Base-by-base conservation (phyloP, 352 stramenopile species). In the Phytophthora aleatoria region DNA sequence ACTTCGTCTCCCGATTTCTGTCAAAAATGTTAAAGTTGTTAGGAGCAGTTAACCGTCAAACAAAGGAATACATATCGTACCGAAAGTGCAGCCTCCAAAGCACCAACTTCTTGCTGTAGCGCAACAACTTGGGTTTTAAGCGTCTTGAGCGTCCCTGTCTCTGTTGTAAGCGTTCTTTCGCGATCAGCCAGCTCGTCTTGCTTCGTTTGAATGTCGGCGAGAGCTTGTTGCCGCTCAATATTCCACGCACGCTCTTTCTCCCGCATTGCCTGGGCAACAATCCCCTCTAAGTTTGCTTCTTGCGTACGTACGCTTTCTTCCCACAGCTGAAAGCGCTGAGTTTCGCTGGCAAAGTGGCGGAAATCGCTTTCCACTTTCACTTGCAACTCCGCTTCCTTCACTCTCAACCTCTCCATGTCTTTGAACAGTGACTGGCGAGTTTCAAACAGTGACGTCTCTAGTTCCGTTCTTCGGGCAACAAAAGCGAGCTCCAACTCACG, bases 391-490 rank as follows among this genome's bases (percentile, higher is more conserved):
- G 79, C 71, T 33, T 87, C 67, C 49, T 86, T 85, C 4, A 76
- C 67, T 5, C 80, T 74, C 1, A 88, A 64, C 39, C 77, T 76
- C 50, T 92, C 84, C 61, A 88, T 79, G 13, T 92, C 77, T 55
- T 84, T 77, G 31, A 91, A 90, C 9, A 92, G 57, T 7, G 62
- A 65, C 61, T 92, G 84, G 0, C 84, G 62, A 3, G 73, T 88
- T 60, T 84, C 77, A 50, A 91, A 92, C n/a, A 90, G 49, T 10
- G 79, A 80, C 5, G 71, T 76, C 53, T 92, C 84, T 0, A 92
- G 53, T 49, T 89, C 76, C 0, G 76, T 79, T 61, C 72, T 69
- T 8, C 79, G 75, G 0, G 67, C 55, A 6, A 80, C 69, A 67
- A 88, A 90, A 30, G 61, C 64, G 43, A 89, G 61, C 26, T 92